Percentiles rank a stretch among this genome's conserved stretches.
Conservation (phyloP, 2,329 filamentous ascomycete genomes). For the Fusarium drepaniforme region DNA sequence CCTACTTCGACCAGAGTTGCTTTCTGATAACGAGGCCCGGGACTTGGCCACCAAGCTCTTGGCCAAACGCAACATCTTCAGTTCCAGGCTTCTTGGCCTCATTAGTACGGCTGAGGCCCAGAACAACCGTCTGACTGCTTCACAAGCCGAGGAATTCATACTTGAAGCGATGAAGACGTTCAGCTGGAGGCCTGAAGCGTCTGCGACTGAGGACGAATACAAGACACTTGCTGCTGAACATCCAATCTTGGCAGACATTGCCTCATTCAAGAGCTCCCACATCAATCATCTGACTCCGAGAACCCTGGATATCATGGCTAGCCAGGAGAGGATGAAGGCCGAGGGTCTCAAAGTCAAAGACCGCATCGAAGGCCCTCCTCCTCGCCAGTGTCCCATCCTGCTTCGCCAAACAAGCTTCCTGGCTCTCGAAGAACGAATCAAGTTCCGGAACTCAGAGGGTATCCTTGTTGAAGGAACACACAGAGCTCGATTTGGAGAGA, state of each 20-base stretch:
- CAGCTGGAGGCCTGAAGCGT: conserved; percentile 58
- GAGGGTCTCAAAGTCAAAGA: conserved; percentile 59
- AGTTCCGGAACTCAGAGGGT: conserved; percentile 48
- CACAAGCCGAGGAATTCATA: conserved; percentile 54
- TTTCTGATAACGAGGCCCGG: conserved; percentile 48
- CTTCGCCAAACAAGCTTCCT: conserved; percentile 67
- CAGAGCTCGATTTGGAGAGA: conserved; percentile 64
- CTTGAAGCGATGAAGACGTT: conserved; percentile 59
- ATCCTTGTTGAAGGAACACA: conserved; percentile 53
- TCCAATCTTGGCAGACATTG: conserved; percentile 62
- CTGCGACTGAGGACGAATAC: conserved; percentile 57
- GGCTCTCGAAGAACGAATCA: conserved; percentile 61
- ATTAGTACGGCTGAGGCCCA: conserved; percentile 51
- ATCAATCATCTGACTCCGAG: conserved; percentile 67
- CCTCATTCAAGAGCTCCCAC: conserved; percentile 56
- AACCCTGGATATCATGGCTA: conserved; percentile 60
- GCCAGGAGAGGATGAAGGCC: conserved; percentile 56
- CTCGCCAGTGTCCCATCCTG: conserved; percentile 57
- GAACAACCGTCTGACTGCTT: conserved; percentile 41
- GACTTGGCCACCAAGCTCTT: conserved; percentile 51
- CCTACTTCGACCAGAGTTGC: conserved; percentile 54
- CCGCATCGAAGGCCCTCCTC: conserved; percentile 64
- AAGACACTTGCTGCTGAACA: conserved; percentile 55
- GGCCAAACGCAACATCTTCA: conserved; percentile 56
- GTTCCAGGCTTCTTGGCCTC: conserved; percentile 50